Conservation (phyloP, 495 filamentous ascomycete species). For the Neurospora sp. region DNA sequence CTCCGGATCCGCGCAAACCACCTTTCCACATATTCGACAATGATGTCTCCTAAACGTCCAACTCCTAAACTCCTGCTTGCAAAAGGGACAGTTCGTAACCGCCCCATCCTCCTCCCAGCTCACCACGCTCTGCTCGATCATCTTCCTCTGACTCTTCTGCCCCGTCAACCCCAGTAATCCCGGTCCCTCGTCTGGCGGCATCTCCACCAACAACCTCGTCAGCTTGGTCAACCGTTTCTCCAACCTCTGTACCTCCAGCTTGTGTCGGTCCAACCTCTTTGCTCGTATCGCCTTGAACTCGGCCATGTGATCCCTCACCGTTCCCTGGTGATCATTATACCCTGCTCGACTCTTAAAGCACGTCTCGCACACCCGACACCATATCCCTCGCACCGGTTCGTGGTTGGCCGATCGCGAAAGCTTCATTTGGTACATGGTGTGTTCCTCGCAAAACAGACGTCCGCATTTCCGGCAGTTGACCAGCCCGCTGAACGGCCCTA, state of each 20-base stretch:
- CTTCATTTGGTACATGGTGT: slow-evolving; percentile 99
- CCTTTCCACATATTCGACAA: slow-evolving; percentile 83
- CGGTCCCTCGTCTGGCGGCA: slow-evolving; percentile 45
- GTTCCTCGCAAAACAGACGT: slow-evolving; percentile 89
- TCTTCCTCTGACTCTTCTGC: slow-evolving; percentile 55
- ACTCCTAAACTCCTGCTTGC: slow-evolving; percentile 82
- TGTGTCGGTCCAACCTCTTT: slow-evolving; percentile 69
- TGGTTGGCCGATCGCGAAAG: slow-evolving; percentile 80
- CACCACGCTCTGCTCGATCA: slow-evolving; percentile 82
- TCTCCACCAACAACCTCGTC: slow-evolving; percentile 68
- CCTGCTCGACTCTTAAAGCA: slow-evolving; percentile 95
- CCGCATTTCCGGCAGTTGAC: slow-evolving; percentile 92
- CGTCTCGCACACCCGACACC: slow-evolving; percentile 94
- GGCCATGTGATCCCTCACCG: slow-evolving; percentile 57
- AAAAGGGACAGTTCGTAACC: slow-evolving; percentile 79
- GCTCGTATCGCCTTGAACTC: slow-evolving; percentile 58
- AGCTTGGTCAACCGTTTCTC: slow-evolving; percentile 89
- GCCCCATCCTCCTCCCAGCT: slow-evolving; percentile 87
- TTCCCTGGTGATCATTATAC: slow-evolving; percentile 79
- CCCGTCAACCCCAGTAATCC: slow-evolving; percentile 26
- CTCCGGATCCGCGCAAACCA: slow-evolving; percentile 78
- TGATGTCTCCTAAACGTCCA: slow-evolving; percentile 90
- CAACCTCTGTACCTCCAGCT: slow-evolving; percentile 75
- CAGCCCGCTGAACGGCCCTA: slow-evolving; percentile 68
- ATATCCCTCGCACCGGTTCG: slow-evolving; percentile 85